Evolutionary conservation across 202 grass and related monocot genomes (phyloP).

Genomic region (Dendrocalamus latiflorus): DNA sequence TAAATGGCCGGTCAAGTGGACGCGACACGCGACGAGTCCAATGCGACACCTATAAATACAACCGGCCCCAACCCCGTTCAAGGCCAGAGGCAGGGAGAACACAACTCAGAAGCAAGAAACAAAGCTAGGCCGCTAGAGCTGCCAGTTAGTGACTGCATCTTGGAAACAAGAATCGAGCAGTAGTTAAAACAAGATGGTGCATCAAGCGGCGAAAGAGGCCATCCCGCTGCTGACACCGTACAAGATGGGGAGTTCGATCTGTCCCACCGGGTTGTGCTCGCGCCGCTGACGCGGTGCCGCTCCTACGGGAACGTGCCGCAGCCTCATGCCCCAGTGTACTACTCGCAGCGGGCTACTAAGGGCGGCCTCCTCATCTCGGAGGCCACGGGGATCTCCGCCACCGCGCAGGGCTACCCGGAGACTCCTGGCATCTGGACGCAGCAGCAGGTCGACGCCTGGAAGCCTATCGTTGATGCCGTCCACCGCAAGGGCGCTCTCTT

Average conservation of each 20-base stretch:
- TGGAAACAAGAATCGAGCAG: too few relatives aligned
- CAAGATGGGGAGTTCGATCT: conserved; percentile 25
- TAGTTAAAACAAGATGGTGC: neutral
- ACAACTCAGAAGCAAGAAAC: neutral
- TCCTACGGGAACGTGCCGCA: conserved; percentile 53
- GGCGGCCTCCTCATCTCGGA: conserved; percentile 66
- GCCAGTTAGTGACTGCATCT: neutral
- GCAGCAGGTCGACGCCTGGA: conserved; percentile 71
- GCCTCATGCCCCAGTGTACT: conserved; percentile 56
- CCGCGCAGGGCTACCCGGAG: conserved; percentile 45
- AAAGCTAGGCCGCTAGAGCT: neutral
- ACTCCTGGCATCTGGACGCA: conserved; percentile 66
- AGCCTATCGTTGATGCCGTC: conserved; percentile 65
- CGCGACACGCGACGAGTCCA: too few relatives aligned
- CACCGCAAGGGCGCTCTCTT: conserved; percentile 61
- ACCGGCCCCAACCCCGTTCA: neutral
- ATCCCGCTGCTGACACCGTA: conserved; percentile 31
- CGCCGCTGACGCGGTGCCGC: conserved; percentile 55
- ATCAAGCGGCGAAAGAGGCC: neutral
- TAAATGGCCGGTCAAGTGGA: too few relatives aligned
- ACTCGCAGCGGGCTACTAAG: conserved; percentile 51
- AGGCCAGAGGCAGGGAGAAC: neutral
- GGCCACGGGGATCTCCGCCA: conserved; percentile 50
- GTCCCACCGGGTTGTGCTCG: conserved; percentile 49
- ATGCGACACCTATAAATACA: neutral